A percentile compares a stretch with the other conserved stretches of the same genome.
Conservation (phyloP, 2,329 filamentous ascomycete genomes). For the Eutypa lata region DNA sequence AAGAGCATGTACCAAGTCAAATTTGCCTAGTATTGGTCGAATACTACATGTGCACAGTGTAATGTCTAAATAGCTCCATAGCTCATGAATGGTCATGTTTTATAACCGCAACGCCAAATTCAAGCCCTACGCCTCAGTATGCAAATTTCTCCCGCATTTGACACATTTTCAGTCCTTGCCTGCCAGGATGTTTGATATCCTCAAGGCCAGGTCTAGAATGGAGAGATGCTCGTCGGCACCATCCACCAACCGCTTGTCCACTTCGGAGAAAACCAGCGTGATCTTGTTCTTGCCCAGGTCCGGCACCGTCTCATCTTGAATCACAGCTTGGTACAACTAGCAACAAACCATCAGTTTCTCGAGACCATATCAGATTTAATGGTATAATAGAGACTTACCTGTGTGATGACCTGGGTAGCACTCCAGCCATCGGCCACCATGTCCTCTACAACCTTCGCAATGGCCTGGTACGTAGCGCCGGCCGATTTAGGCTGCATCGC, state of each 20-base stretch:
- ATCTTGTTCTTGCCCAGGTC: slow-evolving; percentile 90
- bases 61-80: slow-evolving; percentile 2
- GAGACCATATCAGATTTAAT: too few relatives aligned
- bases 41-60: neutral
- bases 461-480: slow-evolving; percentile 64
- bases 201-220: slow-evolving; percentile 79
- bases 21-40: neutral
- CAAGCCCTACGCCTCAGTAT: neutral
- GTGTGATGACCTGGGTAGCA: slow-evolving; percentile 79
- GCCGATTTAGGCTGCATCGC: slow-evolving; percentile 72
- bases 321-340: slow-evolving; percentile 75
- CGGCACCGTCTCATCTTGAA: slow-evolving; percentile 79
- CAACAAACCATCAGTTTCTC: slow-evolving; percentile 10
- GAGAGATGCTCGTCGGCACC: slow-evolving; percentile 93
- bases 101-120: slow-evolving; percentile 13
- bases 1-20: neutral
- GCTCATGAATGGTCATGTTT: slow-evolving; percentile 7
- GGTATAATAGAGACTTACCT: slow-evolving; percentile 49
- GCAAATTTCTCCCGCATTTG: neutral
- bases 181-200: slow-evolving; percentile 71
- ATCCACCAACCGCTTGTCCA: slow-evolving; percentile 91
- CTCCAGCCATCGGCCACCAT: slow-evolving; percentile 98
- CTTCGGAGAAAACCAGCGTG: slow-evolving; percentile 83
- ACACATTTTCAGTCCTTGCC: slow-evolving; percentile 30
- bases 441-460: slow-evolving; percentile 80